Evolutionary conservation across 257 asterid genomes (phyloP), one percentile per base, ranked within the genome.

Genomic region (Rhazya stricta): DNA sequence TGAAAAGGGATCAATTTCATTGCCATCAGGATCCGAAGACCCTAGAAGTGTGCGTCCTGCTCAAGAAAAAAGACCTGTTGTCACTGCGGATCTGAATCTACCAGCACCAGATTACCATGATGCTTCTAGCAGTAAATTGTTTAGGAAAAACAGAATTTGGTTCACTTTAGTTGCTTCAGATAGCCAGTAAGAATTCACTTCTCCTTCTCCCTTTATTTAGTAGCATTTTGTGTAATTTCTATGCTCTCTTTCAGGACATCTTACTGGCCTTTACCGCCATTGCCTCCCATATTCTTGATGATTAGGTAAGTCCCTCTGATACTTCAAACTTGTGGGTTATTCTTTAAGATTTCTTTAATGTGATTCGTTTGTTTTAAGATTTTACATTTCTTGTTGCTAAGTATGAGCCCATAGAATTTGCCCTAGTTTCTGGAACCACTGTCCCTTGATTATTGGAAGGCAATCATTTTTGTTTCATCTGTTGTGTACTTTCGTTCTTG

Each of bases 101-200:
- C 83, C 83, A 3, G 62, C 78, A 18, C 39, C 9, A 61, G 45
- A 19, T 29, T 29, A 41, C 23, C 19, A 19, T 53, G 83, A 79
- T 45, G 43, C 69, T 23, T 32, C 65, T 9, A 62, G 32, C 10
- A 41, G 25, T 18, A 32, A 11, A 19, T 56, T 21, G 30, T n/a
- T 57, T 50, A 72, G 71, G 53, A 29, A 2, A 30, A 68, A 27
- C 21, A 74, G 69, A 10, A 53, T 79, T 16, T 82, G 85, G 85
- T 72, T 82, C 45, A n/a, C 37, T 19, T 27, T 82, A 23, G 77
- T 82, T 72, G 83, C 77, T 67, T 82, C 72, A 43, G 67, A 79
- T 37, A 67, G 39, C 3, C 73, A 76, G 83, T 82, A 62, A 79
- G 85, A 51, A 58, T n/a, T 37, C 34, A 37, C 54, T 30, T 74